These are phyloP conservation scores for Bimuria novae-zelandiae DNA, from an alignment of 2,329 filamentous ascomycete genomes.

Conservation along the genomic window DNA sequence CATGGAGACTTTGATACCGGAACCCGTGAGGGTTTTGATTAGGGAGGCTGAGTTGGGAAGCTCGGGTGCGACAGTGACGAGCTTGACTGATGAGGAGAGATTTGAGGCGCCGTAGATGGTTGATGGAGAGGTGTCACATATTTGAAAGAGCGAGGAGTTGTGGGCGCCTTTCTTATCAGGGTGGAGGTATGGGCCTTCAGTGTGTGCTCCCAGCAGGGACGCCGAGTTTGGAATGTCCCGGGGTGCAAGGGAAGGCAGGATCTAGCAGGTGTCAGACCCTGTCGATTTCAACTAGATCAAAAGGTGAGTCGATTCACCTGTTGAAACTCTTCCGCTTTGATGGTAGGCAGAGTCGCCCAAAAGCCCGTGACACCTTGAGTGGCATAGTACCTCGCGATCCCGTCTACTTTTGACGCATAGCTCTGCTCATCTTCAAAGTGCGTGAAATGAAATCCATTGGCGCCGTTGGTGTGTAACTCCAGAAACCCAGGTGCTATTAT, in stretches of 20 bases:
- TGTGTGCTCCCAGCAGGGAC: constrained; percentile 60
- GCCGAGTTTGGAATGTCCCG: constrained; percentile 50
- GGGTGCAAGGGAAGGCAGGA: constrained; percentile 55
- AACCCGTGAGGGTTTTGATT: constrained; percentile 49
- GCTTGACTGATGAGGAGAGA: constrained; percentile 49
- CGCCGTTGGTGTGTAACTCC: constrained; percentile 61
- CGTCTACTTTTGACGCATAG: constrained; percentile 52
- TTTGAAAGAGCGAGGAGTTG: constrained; percentile 51
- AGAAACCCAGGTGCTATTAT: constrained; percentile 61
- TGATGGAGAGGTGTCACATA: constrained; percentile 39
- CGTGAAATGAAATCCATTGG: constrained; percentile 60
- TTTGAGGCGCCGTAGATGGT: constrained; percentile 55
- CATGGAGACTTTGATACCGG: constrained; percentile 53
- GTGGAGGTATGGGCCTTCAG: constrained; percentile 61
- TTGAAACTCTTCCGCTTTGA: constrained; percentile 52
- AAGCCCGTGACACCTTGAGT: constrained; percentile 59
- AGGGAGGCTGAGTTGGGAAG: constrained; percentile 49
- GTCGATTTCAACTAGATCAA: not conserved
- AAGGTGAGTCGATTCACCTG: constrained; percentile 37
- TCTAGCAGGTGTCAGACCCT: constrained; percentile 34
- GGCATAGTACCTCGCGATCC: constrained; percentile 55
- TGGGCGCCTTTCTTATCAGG: constrained; percentile 60
- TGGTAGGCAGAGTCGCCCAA: constrained; percentile 59
- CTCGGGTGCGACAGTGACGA: constrained; percentile 60
- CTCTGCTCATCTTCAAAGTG: constrained; percentile 50